These are phyloP conservation scores for Royoungia palumana DNA, from an alignment of 768 basidiomycete species.

Conservation along the genomic window DNA sequence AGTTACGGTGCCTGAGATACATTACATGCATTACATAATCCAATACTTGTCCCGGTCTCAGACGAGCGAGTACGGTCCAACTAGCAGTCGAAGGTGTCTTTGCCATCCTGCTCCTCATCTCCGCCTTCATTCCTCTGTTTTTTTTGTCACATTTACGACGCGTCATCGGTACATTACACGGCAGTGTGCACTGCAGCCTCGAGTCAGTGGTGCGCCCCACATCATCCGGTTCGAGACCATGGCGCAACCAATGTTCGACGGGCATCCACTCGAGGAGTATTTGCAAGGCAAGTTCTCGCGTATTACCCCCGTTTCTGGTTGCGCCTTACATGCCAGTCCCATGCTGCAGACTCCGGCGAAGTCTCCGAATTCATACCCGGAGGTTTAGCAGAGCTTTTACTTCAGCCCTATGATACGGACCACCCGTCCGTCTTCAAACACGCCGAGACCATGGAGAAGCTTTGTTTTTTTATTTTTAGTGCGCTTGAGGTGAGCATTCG, in stretches of 20 bases:
- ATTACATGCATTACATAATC: background rate
- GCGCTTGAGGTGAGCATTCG: constrained; percentile 37
- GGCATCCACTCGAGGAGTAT: constrained; percentile 74
- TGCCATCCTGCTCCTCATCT: constrained; percentile 21
- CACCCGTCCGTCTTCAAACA: constrained; percentile 11
- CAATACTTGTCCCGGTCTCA: background rate
- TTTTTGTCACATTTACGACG: constrained; percentile 13
- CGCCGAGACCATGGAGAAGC: constrained; percentile 25
- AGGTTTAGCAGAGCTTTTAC: constrained; percentile 35
- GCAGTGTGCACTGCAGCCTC: constrained; percentile 22
- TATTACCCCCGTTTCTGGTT: background rate
- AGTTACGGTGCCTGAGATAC: no score
- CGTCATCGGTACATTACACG: constrained; percentile 15
- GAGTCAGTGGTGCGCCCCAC: background rate
- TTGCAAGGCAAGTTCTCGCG: constrained; percentile 47
- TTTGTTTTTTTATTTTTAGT: constrained; percentile 24
- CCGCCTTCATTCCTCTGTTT: constrained; percentile 15
- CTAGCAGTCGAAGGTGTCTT: constrained; percentile 9
- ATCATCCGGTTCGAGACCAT: constrained; percentile 37
- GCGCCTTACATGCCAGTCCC: constrained; percentile 14
- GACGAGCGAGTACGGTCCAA: no score
- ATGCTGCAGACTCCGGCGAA: constrained; percentile 56
- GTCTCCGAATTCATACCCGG: constrained; percentile 56
- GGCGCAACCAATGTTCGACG: constrained; percentile 77
- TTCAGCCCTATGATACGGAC: constrained; percentile 17